Evolutionary conservation across 306 rosid species (phyloP), one percentile per base, ranked within the genome.

Genomic region (Myrica gale): DNA sequence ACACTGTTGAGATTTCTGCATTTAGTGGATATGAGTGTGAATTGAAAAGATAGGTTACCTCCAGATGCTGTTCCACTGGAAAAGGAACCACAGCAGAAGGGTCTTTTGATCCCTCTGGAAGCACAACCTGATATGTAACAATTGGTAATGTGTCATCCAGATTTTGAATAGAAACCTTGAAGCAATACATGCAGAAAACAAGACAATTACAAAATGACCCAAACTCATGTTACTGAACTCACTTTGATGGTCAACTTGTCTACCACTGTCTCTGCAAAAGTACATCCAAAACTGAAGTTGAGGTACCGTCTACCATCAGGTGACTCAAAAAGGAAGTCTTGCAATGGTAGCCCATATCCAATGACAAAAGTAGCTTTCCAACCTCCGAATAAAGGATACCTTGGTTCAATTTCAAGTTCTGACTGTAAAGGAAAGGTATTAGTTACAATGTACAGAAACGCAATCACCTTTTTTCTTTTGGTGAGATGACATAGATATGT

Each of bases 381-480:
- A 62, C 99, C 99, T 76, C 99, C 99, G 86, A 95, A 95, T 55
- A 95, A 84, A 79, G 99, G 99, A 88, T 92, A 95, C 19, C 97
- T 84, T 57, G 99, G 99, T 81, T 95, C 97, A 88, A 95, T 65
- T 84, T 92, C 96, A 79, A 95, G 99, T 74, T 90, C 99, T 63
- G 99, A 92, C 99, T 95, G 97, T 82, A 80, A 82, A 56, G 56
- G 21, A 80, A 5, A 80, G 72, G 71, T 68, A 75, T 71, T 66
- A 43, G 74, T 68, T 56, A 78, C 60, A 50, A 65, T 69, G 62
- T 39, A 48, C 51, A 58, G 71, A 32, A 74, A 72, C 9, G 60
- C 48, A 67, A 15, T 63, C n/a, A 15, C 39, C 46, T 17, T 63
- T 4, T 9, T 66, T 66, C 16, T 37, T 12, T 42, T 0, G 69